Base-by-base conservation (phyloP, 108 stramenopile species). In the Mayamaea pseudoterrestris region DNA sequence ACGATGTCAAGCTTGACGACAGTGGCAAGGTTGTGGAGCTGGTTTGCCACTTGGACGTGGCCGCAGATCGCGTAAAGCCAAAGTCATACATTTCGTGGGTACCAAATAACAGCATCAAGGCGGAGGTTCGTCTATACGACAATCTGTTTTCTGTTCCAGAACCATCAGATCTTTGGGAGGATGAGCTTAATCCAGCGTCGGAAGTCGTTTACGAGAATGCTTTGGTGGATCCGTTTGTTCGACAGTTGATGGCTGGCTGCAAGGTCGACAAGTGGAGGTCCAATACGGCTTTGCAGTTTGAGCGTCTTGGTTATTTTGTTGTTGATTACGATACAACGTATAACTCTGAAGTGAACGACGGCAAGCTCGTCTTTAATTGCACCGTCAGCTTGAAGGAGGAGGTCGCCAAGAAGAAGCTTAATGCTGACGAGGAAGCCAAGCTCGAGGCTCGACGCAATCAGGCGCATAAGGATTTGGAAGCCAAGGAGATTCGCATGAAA, bases 261-360 rank as follows among this genome's bases (percentile, higher is more conserved):
- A 34, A 68, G 21, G 50, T 81, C 5, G 63, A 77, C 53, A 63
- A 68, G 36, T 83, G 81, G 78, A 61, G 67, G 27, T 80, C 78
- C 55, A 86, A 81, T 59, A 41, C 69, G 11, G 63, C 78, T 13
- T 73, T 89, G 30, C 95, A 99, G 63, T 91, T 99, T 51, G 96
- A 97, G 62, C 85, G 96, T 17, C 44, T 96, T 20, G 98, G 98
- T 21, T 99, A 90, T 68, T 99, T 97, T 71, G 80, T 84, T 24
- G 90, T 94, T n/a, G 98, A 99, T 52, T 47, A 53, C 18, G 95
- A 95, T 47, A 80, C 90, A 3, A 88, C 84, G 23, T 83, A 51
- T 42, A 80, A 82, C 24, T 50, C 59, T 9, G 30, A 48, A 5
- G 74, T 57, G 11, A 65, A 60, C 43, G 37, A 65, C 36, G 90